A percentile compares a stretch with the other conserved stretches of the same genome.
Evolutionary conservation across 768 basidiomycete genomes (phyloP).

Genomic region (Leccinum truebloodii): DNA sequence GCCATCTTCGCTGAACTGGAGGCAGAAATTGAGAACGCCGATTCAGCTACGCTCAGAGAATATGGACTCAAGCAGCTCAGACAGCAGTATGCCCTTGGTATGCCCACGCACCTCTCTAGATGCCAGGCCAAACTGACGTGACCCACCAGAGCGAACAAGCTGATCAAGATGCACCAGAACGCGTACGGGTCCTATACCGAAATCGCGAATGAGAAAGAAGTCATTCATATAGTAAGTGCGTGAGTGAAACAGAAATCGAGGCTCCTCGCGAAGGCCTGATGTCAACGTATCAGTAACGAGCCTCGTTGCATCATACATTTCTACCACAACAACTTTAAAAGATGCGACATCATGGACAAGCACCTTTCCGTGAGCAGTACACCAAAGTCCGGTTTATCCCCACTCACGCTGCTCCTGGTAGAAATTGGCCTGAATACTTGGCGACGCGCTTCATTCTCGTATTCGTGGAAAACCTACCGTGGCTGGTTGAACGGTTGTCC

Average conservation of each 20-base stretch:
- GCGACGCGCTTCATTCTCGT: slow-evolving; percentile 89
- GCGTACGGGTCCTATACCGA: slow-evolving; percentile 83
- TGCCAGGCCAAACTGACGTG: not conserved
- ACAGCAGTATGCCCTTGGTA: slow-evolving; percentile 58
- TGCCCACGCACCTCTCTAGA: slow-evolving; percentile 1
- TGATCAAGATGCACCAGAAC: slow-evolving; percentile 64
- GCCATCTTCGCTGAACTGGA: slow-evolving; percentile 82
- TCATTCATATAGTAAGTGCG: slow-evolving; percentile 77
- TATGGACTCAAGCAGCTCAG: slow-evolving; percentile 74
- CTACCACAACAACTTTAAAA: slow-evolving; percentile 87
- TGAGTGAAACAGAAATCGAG: slow-evolving; percentile 47
- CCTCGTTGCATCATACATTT: slow-evolving; percentile 88
- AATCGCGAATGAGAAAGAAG: slow-evolving; percentile 85
- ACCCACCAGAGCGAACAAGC: slow-evolving; percentile 56
- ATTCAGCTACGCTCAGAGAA: slow-evolving; percentile 69
- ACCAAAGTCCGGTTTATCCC: not conserved
- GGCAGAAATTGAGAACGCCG: slow-evolving; percentile 81
- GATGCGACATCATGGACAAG: slow-evolving; percentile 96
- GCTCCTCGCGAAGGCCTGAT: slow-evolving; percentile 3
- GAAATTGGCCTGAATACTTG: slow-evolving; percentile 85
- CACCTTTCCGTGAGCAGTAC: slow-evolving; percentile 69
- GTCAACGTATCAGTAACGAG: slow-evolving; percentile 57
- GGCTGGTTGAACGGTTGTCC: slow-evolving; percentile 85
- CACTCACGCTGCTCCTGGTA: slow-evolving; percentile 36
- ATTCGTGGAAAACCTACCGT: slow-evolving; percentile 92